Percentiles rank a stretch among this genome's conserved stretches.
Evolutionary conservation across 768 basidiomycete genomes (phyloP).

Genomic region (Tulasnella sp.): DNA sequence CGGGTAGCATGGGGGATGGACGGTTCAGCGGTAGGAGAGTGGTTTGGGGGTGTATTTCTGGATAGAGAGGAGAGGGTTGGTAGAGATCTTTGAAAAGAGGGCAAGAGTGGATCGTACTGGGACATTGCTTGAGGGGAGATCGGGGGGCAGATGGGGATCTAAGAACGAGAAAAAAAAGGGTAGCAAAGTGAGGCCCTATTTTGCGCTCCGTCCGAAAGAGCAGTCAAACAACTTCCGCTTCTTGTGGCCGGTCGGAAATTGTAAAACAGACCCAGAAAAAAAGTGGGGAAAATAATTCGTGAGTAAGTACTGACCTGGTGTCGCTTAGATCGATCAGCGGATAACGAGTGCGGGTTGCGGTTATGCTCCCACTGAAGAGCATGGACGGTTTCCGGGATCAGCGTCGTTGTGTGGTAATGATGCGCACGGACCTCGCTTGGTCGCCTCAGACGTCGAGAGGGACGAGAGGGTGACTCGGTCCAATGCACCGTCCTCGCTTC

Average conservation of each 20-base stretch:
- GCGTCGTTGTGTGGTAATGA: background rate
- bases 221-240: slow-evolving; percentile 9
- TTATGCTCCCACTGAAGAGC: background rate
- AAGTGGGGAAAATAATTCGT: background rate
- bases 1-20: background rate
- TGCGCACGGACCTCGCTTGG: background rate
- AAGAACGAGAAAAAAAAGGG: background rate
- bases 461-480: too few species aligned
- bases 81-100: slow-evolving; percentile 13
- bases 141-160: slow-evolving; percentile 8
- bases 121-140: background rate
- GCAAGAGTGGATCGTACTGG: slow-evolving; percentile 13
- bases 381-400: background rate
- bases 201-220: background rate
- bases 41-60: background rate
- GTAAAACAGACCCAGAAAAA: background rate
- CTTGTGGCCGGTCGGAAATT: background rate
- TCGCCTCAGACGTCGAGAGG: too few species aligned
- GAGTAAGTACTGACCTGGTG: background rate
- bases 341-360: background rate
- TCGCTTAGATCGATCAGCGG: too few species aligned
- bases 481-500: too few species aligned
- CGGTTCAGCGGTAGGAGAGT: background rate
- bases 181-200: background rate
- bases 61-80: slow-evolving; percentile 4